Evolutionary conservation across 139 green algal species (phyloP), one percentile per base, ranked within the genome.

Genomic region (Diplosphaera chodatii): DNA sequence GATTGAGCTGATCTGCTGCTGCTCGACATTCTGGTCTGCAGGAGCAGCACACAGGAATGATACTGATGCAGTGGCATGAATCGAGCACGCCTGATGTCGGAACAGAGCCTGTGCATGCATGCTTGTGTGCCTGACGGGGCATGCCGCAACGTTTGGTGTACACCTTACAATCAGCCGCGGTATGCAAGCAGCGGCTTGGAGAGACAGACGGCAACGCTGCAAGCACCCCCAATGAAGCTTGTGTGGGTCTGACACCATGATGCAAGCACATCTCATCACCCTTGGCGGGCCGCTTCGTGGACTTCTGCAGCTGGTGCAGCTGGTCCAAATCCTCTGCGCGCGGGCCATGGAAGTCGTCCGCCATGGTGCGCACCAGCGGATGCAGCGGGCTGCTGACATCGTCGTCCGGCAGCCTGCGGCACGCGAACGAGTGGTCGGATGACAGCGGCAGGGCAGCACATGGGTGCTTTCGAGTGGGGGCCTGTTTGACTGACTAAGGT

Each of bases 261-360:
- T 29, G 37, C 37, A 48, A 20, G 37, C 37, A 10, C 37, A 6
- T 25, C 5, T 16, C 32, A 33, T 63, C 31, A 29, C 64, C 30
- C n/a, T 32, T 28, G 30, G 31, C 18, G 3, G 33, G 41, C 4
- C 34, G 71, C 40, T 77, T 81, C 4, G 71, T 77, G 20, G 62
- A 66, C 41, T 77, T 81, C 34, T 81, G 76, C 67, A 81, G 68
- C 21, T 68, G 67, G 22, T 75, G 71, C 63, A 81, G 65, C 33
- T 81, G 59, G 18, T 68, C 41, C 67, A 75, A 32, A 48, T 81
- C 67, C 40, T 72, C 67, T 8, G 76, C 76, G 34, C 71, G 48
- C 5, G 30, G 64, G 6, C 64, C 48, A 25, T 59, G 48, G 16
- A 59, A 59, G 48, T 59, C 48, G 48, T 59, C 48, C 3, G 48